Conservation (phyloP, 2,329 filamentous ascomycete species). For the Penicillium sp. region DNA sequence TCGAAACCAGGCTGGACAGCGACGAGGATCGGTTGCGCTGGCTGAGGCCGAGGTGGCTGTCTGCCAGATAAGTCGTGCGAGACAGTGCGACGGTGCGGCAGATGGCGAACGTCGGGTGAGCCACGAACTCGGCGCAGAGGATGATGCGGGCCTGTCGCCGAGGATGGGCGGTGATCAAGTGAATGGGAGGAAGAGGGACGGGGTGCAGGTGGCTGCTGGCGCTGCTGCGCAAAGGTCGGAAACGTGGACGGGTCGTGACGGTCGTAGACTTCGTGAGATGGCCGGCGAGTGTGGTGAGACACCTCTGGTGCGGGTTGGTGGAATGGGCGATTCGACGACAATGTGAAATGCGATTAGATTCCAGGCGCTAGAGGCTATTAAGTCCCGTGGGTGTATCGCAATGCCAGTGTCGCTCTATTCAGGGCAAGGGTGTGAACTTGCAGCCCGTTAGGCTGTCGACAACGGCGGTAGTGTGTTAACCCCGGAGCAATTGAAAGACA, state of each 20-base stretch:
- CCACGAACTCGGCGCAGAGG: constrained; percentile 57
- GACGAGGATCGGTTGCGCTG: constrained; percentile 31
- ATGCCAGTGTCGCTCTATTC: constrained; percentile 15
- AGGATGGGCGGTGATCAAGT: constrained; percentile 51
- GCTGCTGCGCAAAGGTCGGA: constrained; percentile 48
- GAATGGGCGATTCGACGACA: constrained; percentile 37
- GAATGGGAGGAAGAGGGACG: constrained; percentile 50
- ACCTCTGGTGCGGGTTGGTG: constrained; percentile 38
- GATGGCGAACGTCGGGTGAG: constrained; percentile 49
- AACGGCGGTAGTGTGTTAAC: constrained; percentile 2
- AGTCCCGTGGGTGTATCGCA: constrained; percentile 15
- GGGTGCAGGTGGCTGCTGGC: constrained; percentile 49
- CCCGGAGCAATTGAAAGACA: constrained; percentile 9
- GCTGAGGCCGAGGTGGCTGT: constrained; percentile 30
- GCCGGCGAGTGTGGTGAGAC: constrained; percentile 45
- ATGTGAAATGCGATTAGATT: constrained; percentile 30
- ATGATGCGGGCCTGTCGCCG: constrained; percentile 55
- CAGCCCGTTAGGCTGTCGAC: constrained; percentile 7
- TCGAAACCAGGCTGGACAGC: constrained; percentile 27
- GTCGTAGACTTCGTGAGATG: constrained; percentile 58
- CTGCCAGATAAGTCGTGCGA: constrained; percentile 48
- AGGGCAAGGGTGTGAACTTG: neutral
- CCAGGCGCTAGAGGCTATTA: constrained; percentile 17
- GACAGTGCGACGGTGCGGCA: constrained; percentile 42
- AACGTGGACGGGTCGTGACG: constrained; percentile 52